Evolutionary conservation across 257 asterid genomes (phyloP).

Genomic region (Petrea volubilis): DNA sequence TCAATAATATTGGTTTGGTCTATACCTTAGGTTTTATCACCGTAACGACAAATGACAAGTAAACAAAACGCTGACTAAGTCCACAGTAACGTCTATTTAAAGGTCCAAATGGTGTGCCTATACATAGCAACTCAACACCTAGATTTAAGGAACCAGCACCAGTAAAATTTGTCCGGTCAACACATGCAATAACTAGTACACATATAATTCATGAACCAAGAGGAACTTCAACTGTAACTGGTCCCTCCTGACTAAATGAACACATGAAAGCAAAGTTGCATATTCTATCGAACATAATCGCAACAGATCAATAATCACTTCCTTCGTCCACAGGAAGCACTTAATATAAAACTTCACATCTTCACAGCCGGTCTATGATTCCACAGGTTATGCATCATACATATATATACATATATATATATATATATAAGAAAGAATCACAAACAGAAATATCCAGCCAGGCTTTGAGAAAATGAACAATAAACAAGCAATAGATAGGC

Average conservation of each 20-base stretch:
- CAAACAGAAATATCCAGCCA: neutral
- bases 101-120: neutral
- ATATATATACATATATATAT: neutral
- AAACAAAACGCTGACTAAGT: slow-evolving; percentile 12
- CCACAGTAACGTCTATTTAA: neutral
- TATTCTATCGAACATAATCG: neutral
- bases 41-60: neutral
- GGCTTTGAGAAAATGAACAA: slow-evolving; percentile 5
- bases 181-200: slow-evolving; percentile 1
- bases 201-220: neutral
- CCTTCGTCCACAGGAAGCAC: slow-evolving; percentile 4
- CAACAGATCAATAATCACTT: neutral
- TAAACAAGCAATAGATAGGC: slow-evolving; percentile 6
- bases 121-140: neutral
- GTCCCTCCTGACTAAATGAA: neutral
- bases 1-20: neutral
- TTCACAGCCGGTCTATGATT: neutral
- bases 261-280: neutral
- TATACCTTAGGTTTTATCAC: neutral
- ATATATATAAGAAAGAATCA: neutral
- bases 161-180: neutral
- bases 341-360: slow-evolving; percentile 1
- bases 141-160: slow-evolving; percentile 9
- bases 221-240: neutral
- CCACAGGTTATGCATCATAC: neutral